phyloP scores from a whole-genome alignment of 2,329 filamentous ascomycete species.

The Talaromyces sp. region DNA sequence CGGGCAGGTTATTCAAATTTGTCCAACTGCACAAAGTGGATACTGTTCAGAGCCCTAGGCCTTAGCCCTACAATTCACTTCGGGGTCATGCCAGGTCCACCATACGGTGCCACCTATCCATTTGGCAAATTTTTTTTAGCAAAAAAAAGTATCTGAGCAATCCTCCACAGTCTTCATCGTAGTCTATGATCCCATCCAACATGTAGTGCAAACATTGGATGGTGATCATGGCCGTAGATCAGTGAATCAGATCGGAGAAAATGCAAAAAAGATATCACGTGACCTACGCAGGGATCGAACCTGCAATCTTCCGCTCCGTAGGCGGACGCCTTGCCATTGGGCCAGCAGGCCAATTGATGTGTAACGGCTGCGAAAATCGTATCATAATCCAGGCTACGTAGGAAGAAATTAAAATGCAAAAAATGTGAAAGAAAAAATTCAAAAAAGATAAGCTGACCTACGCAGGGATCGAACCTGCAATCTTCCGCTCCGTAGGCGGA shows the following conservation, averaged over 20 bases:
- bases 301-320: conserved; percentile 17
- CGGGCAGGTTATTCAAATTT: neutral
- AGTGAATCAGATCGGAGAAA: neutral
- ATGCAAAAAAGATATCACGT: neutral
- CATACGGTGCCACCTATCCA: neutral
- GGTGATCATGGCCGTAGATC: neutral
- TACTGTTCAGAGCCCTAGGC: neutral
- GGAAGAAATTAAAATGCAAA: neutral
- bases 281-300: conserved; percentile 10
- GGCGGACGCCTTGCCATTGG: conserved; percentile 19
- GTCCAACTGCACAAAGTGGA: neutral
- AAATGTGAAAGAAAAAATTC: neutral
- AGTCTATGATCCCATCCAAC: neutral
- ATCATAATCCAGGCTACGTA: neutral
- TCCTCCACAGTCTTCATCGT: neutral
- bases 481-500: conserved; percentile 18
- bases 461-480: conserved; percentile 15
- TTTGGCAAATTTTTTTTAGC: neutral
- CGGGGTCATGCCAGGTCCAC: neutral
- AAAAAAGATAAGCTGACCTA: neutral
- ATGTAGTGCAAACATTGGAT: neutral
- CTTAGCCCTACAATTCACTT: neutral
- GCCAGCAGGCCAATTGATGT: conserved; percentile 13
- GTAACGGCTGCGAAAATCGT: neutral
- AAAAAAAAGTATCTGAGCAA: neutral